A percentile compares a stretch with the other conserved stretches of the same genome.
These are phyloP conservation scores for Oryza rufipogon DNA, from an alignment of 176 grass and related monocot species.

Conservation along the genomic window DNA sequence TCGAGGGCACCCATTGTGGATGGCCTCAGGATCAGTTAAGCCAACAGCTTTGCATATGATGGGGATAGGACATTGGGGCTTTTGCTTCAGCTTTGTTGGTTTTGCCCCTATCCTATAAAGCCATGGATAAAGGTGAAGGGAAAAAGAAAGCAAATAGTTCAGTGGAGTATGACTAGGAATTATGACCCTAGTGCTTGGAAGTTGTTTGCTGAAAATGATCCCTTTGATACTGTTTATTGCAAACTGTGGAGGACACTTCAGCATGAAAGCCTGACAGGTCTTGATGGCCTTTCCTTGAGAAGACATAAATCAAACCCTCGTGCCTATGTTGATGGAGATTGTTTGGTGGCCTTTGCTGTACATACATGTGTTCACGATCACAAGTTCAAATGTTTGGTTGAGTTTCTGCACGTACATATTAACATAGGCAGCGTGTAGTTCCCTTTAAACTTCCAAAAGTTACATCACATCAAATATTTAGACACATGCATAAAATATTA, in stretches of 20 bases:
- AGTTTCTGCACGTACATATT: too few relatives aligned
- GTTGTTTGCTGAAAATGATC: neutral
- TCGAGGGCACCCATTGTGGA: too few relatives aligned
- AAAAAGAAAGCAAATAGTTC: neutral
- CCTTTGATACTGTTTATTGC: neutral
- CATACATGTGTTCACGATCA: neutral
- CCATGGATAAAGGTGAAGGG: neutral
- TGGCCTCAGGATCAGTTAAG: neutral
- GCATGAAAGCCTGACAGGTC: neutral
- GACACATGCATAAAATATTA: too few relatives aligned
- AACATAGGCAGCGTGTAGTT: too few relatives aligned
- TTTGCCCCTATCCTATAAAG: neutral
- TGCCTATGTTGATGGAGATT: neutral
- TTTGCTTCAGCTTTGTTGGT: neutral
- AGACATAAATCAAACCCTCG: neutral
- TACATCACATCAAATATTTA: too few relatives aligned
- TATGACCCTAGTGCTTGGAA: neutral
- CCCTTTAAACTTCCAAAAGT: too few relatives aligned
- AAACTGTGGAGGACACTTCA: neutral
- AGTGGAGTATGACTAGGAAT: slow-evolving; percentile 18
- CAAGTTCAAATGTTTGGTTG: too few relatives aligned
- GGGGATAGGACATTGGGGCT: neutral
- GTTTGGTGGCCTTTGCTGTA: neutral
- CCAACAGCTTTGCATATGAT: neutral
- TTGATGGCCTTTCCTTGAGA: neutral